A percentile compares a stretch with the other conserved stretches of the same genome.
These are phyloP conservation scores for Ophiostoma australiae DNA, from an alignment of 2,329 filamentous ascomycete genomes.

Conservation along the genomic window DNA sequence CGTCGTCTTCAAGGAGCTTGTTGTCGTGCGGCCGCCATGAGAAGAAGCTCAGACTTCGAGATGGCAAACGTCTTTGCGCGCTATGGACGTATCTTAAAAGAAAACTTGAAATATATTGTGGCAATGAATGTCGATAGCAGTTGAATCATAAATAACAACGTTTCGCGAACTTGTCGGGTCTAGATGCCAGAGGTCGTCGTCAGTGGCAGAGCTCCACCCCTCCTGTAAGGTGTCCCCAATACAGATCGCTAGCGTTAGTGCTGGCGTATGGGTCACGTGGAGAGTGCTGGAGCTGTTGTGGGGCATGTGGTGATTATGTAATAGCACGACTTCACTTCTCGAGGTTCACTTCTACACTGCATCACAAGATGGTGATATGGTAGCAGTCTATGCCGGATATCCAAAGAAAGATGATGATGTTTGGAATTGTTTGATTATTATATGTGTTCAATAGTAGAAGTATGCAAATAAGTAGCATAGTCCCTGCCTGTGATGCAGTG, in stretches of 20 bases:
- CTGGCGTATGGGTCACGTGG: slow-evolving; percentile 8
- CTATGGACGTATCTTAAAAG: neutral
- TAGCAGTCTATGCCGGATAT: no score
- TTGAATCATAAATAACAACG: neutral
- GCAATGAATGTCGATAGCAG: neutral
- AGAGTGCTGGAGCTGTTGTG: neutral
- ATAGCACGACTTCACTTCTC: neutral
- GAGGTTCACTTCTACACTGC: neutral
- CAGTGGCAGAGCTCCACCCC: slow-evolving; percentile 1
- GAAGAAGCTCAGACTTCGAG: neutral
- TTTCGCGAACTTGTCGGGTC: neutral
- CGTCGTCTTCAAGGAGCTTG: neutral
- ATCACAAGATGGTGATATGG: no score
- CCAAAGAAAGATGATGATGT: no score
- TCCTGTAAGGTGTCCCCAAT: slow-evolving; percentile 9
- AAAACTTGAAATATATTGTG: neutral
- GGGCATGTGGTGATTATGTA: neutral
- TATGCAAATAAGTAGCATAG: no score
- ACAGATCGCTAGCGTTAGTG: neutral
- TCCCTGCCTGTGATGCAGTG: no score
- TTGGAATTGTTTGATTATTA: no score
- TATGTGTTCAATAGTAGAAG: no score
- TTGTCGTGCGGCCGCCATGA: slow-evolving; percentile 10
- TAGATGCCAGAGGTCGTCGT: slow-evolving; percentile 1
- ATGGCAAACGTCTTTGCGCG: neutral